A percentile compares a stretch with the other conserved stretches of the same genome.
Evolutionary conservation across 495 filamentous ascomycete genomes (phyloP).

Genomic region (Penicillium atrosanguineum): DNA sequence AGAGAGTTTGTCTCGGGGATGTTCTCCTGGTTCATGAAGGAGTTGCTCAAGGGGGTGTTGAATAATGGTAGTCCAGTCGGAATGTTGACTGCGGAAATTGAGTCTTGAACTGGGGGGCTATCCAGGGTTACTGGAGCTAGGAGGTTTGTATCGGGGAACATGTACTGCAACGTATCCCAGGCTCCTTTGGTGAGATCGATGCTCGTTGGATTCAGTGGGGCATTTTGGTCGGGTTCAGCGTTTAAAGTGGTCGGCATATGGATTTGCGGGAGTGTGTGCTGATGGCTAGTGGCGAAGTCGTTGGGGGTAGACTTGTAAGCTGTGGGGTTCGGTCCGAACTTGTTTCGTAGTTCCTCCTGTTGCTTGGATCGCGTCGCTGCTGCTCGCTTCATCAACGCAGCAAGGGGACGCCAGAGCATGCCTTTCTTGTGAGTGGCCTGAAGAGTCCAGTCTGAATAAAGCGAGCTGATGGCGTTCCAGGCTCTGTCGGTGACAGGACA

Average conservation of each 20-base stretch:
- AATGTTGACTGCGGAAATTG: slow-evolving; percentile 2
- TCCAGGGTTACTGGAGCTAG: slow-evolving; percentile 18
- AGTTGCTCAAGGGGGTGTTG: slow-evolving; percentile 5
- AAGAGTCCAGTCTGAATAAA: slow-evolving; percentile 55
- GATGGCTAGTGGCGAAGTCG: slow-evolving; percentile 3
- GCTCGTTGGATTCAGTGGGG: slow-evolving; percentile 11
- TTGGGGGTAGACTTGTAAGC: slow-evolving; percentile 1
- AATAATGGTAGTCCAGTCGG: slow-evolving; percentile 7
- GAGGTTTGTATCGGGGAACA: slow-evolving; percentile 34
- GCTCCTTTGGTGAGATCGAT: slow-evolving; percentile 34
- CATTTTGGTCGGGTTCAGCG: background rate
- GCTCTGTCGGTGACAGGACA: slow-evolving; percentile 72
- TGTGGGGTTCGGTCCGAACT: slow-evolving; percentile 15
- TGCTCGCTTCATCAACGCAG: slow-evolving; percentile 69
- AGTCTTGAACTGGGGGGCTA: slow-evolving; percentile 6
- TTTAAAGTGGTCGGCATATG: slow-evolving; percentile 13
- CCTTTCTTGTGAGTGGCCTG: slow-evolving; percentile 54
- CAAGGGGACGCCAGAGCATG: slow-evolving; percentile 72
- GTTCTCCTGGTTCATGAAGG: slow-evolving; percentile 13
- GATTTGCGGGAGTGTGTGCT: slow-evolving; percentile 15
- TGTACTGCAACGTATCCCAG: slow-evolving; percentile 22
- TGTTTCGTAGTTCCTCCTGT: slow-evolving; percentile 27
- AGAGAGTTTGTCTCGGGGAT: slow-evolving; percentile 12
- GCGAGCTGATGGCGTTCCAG: slow-evolving; percentile 68
- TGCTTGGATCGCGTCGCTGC: slow-evolving; percentile 32